Evolutionary conservation across 208 protist genomes (phyloP), one percentile per base, ranked within the genome.

Genomic region (Trypanosoma scelopori): DNA sequence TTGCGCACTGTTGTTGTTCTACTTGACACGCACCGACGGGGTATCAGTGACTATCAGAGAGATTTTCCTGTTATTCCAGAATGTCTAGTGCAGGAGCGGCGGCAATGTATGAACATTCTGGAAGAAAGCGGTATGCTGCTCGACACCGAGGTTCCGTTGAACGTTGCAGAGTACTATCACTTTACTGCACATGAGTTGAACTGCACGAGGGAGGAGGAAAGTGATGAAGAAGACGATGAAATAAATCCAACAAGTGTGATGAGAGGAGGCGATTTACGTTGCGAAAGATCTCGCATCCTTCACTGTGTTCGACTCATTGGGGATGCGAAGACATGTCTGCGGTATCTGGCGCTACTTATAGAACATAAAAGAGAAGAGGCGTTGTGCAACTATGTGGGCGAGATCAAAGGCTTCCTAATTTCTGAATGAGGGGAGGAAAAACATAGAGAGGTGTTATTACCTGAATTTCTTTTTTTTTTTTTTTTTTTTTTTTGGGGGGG

Each of bases 241-340:
- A 22, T 23, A 58, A 32, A 30, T 50, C 20, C 30, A 43, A 43
- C 28, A 13, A 22, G 49, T 49, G 23, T 15, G 18, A 46, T 2
- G 0, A 30, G 0, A n/a, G 48, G 45, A 41, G 59, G 45, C 57
- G 52, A 28, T 41, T 16, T 35, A 35, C 53, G 6, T 16, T 48
- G 35, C 4, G 81, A 91, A 66, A 81, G 81, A 1, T 59, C 65
- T 49, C 76, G 82, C 27, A 73, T 91, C 57, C 71, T 89, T 69
- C 76, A 76, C 32, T 63, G 74, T 35, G 62, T 92, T 37, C 82
- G 75, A 23, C 46, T 87, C n/a, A 59, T 94, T 49, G 81, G 82
- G 0, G 85, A 90, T 25, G 84, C 78, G 22, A 94, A 94, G 69
- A 94, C 84, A 60, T 91, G 85, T 50, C 55, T 94, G 65, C 84